Evolutionary conservation across 2,329 filamentous ascomycete genomes (phyloP).

Genomic region (Monilinia laxa): DNA sequence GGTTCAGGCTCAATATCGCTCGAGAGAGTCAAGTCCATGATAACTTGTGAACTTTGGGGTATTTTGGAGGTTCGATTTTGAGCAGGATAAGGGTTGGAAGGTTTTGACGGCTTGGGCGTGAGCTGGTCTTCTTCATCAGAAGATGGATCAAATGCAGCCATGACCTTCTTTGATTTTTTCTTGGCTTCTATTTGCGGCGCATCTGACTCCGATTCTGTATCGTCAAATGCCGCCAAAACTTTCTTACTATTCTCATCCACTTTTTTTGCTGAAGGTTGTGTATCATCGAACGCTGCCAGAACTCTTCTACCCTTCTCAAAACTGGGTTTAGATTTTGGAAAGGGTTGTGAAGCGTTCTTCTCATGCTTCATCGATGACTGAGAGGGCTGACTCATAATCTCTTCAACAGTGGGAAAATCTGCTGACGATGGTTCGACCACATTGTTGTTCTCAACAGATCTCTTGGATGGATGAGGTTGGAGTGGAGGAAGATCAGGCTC

Average conservation of each 20-base stretch:
- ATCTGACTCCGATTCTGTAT: conserved; percentile 17
- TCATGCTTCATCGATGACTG: conserved; percentile 37
- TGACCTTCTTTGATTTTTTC: conserved; percentile 23
- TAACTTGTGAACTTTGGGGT: conserved; percentile 42
- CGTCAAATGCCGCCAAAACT: conserved; percentile 24
- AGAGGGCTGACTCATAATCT: conserved; percentile 36
- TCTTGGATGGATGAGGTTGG: not conserved
- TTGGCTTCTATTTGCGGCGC: conserved; percentile 18
- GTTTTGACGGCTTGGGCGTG: conserved; percentile 3
- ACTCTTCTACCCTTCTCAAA: conserved; percentile 24
- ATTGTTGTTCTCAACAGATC: not conserved
- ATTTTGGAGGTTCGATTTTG: conserved; percentile 28
- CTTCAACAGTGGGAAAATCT: conserved; percentile 33
- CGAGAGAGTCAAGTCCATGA: conserved; percentile 40
- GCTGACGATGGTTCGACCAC: conserved; percentile 27
- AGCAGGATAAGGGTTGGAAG: conserved; percentile 22
- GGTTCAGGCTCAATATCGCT: conserved; percentile 31
- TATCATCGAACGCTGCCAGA: conserved; percentile 43
- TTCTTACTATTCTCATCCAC: conserved; percentile 29
- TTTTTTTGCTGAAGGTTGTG: conserved; percentile 26
- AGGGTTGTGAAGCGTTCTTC: conserved; percentile 18
- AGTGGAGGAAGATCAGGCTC: conserved; percentile 21
- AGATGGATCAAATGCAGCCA: conserved; percentile 22
- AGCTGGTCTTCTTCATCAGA: conserved; percentile 19
- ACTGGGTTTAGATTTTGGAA: not conserved